These are phyloP conservation scores for cucumber (Cucumis sativus) DNA, from an alignment of 306 rosid genomes.

Conservation along the genomic window DNA sequence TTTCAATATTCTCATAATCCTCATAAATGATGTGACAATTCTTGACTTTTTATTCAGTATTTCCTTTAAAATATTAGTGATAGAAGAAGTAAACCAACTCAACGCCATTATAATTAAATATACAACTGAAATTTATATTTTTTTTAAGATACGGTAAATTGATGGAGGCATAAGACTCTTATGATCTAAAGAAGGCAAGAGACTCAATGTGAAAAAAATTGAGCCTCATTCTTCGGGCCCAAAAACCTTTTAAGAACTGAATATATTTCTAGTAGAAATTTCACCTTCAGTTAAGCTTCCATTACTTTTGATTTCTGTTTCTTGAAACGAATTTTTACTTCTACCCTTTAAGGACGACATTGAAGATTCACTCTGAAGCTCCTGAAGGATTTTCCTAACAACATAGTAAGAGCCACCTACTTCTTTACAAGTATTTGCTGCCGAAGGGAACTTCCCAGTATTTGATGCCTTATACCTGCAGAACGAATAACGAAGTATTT, in stretches of 20 bases:
- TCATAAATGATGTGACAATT: not conserved
- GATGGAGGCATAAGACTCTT: not conserved
- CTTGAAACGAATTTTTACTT: not conserved
- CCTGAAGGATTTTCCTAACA: conserved; percentile 8
- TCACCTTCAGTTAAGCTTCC: not conserved
- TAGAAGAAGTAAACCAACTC: not conserved
- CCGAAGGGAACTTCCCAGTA: conserved; percentile 2
- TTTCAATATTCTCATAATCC: not conserved
- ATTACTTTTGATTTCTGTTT: not conserved
- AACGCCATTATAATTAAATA: not conserved
- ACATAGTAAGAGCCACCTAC: conserved; percentile 14
- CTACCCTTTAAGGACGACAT: not conserved
- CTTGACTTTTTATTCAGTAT: not conserved
- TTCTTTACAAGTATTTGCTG: not conserved
- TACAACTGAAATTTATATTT: not conserved
- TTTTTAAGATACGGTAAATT: not conserved
- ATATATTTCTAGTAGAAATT: not conserved
- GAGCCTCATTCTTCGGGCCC: not conserved
- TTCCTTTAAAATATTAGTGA: not conserved
- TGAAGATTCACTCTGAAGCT: not conserved
- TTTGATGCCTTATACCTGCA: conserved; percentile 1
- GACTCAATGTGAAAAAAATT: not conserved
- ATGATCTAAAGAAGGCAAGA: not conserved
- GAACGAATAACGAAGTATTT: not conserved
- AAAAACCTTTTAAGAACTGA: not conserved